phyloP scores from a whole-genome alignment of 2,329 filamentous ascomycete genomes.

The Microascus cirrosus region DNA sequence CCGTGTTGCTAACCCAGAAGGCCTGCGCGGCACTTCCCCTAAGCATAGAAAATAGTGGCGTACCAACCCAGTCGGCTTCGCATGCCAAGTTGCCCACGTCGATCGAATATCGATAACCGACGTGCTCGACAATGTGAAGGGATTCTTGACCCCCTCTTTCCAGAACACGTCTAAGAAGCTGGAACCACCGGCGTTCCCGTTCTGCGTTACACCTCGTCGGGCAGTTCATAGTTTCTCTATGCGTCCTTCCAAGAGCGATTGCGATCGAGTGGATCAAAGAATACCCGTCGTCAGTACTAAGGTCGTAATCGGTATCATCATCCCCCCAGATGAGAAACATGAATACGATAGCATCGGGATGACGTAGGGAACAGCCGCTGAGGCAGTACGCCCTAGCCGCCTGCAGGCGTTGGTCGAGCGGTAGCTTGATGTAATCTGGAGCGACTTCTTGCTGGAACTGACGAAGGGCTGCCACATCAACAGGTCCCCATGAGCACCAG shows the following conservation, averaged over 20 bases:
- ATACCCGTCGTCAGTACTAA: background rate
- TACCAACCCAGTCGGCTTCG: background rate
- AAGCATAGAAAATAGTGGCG: background rate
- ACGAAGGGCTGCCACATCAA: background rate
- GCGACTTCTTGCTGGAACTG: background rate
- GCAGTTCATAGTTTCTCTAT: background rate
- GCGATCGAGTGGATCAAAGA: background rate
- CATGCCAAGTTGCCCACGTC: background rate
- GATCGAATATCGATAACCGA: background rate
- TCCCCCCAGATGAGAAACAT: background rate
- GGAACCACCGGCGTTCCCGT: background rate
- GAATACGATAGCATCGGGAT: background rate
- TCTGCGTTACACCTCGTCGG: background rate
- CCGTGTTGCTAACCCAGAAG: background rate
- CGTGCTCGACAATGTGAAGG: background rate
- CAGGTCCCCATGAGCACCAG: background rate
- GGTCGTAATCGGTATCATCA: background rate
- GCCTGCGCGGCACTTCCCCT: background rate
- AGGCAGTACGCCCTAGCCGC: background rate
- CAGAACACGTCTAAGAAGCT: background rate
- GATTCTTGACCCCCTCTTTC: background rate
- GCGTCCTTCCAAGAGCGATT: background rate
- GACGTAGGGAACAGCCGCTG: background rate
- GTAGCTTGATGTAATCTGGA: background rate
- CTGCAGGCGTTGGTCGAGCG: background rate